Evolutionary conservation across 2,329 filamentous ascomycete species (phyloP).

Genomic region (Pestalotiopsis sp.): DNA sequence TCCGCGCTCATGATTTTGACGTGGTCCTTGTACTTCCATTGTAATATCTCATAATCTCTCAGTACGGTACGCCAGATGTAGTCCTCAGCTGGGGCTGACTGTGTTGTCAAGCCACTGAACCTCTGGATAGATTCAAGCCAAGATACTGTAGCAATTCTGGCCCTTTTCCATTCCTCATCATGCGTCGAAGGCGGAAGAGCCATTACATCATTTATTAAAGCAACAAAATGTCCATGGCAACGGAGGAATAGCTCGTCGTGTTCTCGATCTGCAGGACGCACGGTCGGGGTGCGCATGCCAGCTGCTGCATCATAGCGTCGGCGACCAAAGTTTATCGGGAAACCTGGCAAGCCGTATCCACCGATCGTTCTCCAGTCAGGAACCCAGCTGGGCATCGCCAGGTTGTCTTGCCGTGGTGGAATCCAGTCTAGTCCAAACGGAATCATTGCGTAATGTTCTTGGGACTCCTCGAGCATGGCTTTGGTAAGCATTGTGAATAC

Average conservation of each 20-base stretch:
- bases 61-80: neutral
- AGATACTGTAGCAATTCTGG: neutral
- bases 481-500: neutral
- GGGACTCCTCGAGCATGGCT: neutral
- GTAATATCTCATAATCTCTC: neutral
- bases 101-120: neutral
- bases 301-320: neutral
- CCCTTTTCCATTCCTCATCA: neutral
- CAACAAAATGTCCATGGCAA: neutral
- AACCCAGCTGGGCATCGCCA: neutral
- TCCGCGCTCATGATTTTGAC: neutral
- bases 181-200: neutral
- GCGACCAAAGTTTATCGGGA: neutral
- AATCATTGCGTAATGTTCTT: neutral
- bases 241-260: neutral
- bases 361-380: neutral
- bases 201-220: neutral
- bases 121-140: neutral
- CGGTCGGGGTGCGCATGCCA: neutral
- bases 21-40: neutral
- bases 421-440: neutral
- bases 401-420: neutral
- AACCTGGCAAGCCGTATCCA: neutral
- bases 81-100: neutral
- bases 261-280: neutral